Evolutionary conservation across 129 eudicot genomes (phyloP), one percentile per base, ranked within the genome.

Genomic region (Flaveria linearis): DNA sequence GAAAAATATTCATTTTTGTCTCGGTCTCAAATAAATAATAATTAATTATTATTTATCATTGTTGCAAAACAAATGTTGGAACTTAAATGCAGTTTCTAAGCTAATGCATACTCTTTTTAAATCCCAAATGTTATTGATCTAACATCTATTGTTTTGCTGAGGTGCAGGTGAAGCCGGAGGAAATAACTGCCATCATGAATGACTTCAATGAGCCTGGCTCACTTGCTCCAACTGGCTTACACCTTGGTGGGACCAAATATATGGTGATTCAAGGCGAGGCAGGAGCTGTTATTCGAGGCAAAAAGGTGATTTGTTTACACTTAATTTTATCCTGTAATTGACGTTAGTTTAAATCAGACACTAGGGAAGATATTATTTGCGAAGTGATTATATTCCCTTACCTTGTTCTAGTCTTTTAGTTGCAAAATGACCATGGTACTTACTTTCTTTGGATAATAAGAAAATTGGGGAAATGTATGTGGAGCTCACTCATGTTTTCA

Each of bases 181-280:
- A 89, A 86, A 64, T 92, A 57, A 81, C 78, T 36, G 96, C 74
- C 30, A 89, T 89, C 81, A 84, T 84, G 70, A 78, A 83, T 73
- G 97, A 89, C 80, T 87, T 92, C 53, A 80, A 87, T 22, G 87
- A 82, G 62, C 97, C 97, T 17, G 97, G 96, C 55, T 53, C 90
- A 42, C 92, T 89, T 78, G 97, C 97, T 56, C 97, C 97, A 41
- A 92, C 96, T 67, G 97, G 97, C 47, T 84, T 92, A 83, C 81
- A 50, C 83, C 83, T 92, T 58, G 97, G 96, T 7, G 96, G 97
- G 78, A 68, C 84, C 52, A 92, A 92, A 70, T 89, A 92, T 75
- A 89, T 92, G 97, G 96, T 89, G 68, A 89, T 92, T 73, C 97
- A 92, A 82, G 97, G 97, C 23, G 97, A 92, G 64, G 83, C 91